phyloP scores from a whole-genome alignment of 345 rosid genomes.

The Citrus sinensis region DVS_A1.0 CM039167.1:28336001-28336500 shows the following conservation, averaged over 20 bases:
- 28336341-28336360: neutral
- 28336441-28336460: conserved; percentile 22
- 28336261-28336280: neutral
- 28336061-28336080: no score
- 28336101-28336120: no score
- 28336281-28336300: neutral
- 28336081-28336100: no score
- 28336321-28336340: neutral
- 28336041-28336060: no score
- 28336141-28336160: neutral
- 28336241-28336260: neutral
- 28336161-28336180: neutral
- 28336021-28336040: no score
- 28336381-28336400: neutral
- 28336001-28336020: no score
- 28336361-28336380: conserved; percentile 10
- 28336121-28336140: no score
- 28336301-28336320: neutral
- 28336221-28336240: neutral
- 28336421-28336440: conserved; percentile 9
- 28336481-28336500: conserved; percentile 15
- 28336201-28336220: neutral
- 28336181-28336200: neutral
- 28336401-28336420: conserved; percentile 4
- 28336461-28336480: conserved; percentile 1